Percentiles rank a stretch among this genome's conserved stretches.
These are phyloP conservation scores for Fusarium pseudonygamai DNA, from an alignment of 2,329 filamentous ascomycete species.

Conservation along the genomic window DNA sequence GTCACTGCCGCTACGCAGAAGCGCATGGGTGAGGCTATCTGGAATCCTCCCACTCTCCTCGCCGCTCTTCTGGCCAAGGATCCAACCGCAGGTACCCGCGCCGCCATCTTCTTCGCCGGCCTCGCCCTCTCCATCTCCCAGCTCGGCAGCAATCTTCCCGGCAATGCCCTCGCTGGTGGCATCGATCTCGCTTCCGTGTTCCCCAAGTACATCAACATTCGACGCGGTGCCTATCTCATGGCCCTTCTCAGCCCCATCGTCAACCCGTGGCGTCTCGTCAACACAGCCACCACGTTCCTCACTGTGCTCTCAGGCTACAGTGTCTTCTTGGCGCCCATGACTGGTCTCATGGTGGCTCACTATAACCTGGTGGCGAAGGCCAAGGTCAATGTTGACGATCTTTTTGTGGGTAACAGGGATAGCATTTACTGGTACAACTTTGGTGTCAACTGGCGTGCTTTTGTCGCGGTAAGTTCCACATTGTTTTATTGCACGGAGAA, in stretches of 20 bases:
- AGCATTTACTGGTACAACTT: slow-evolving; percentile 53
- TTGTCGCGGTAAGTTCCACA: slow-evolving; percentile 48
- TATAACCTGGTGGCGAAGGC: slow-evolving; percentile 47
- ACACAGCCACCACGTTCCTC: slow-evolving; percentile 49
- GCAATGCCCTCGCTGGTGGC: slow-evolving; percentile 51
- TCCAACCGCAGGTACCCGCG: slow-evolving; percentile 47
- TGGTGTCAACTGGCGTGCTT: slow-evolving; percentile 54
- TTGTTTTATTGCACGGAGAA: too few species aligned
- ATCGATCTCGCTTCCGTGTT: slow-evolving; percentile 53
- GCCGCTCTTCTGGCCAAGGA: slow-evolving; percentile 45
- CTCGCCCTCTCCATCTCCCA: slow-evolving; percentile 50
- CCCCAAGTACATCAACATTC: slow-evolving; percentile 51
- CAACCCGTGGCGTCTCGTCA: slow-evolving; percentile 52
- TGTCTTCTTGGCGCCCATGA: slow-evolving; percentile 52
- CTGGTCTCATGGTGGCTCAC: slow-evolving; percentile 51
- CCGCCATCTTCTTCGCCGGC: slow-evolving; percentile 52
- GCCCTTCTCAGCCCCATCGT: slow-evolving; percentile 49
- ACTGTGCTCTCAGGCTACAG: slow-evolving; percentile 50
- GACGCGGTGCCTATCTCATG: slow-evolving; percentile 50
- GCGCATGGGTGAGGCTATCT: slow-evolving; percentile 49
- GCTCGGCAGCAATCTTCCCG: slow-evolving; percentile 50
- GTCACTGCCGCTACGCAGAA: slow-evolving; percentile 53
- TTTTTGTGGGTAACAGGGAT: slow-evolving; percentile 44
- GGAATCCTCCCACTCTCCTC: slow-evolving; percentile 51
- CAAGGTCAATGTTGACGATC: slow-evolving; percentile 50